phyloP scores from a whole-genome alignment of 441 rosid species.

The Populus tomentosa region DNA sequence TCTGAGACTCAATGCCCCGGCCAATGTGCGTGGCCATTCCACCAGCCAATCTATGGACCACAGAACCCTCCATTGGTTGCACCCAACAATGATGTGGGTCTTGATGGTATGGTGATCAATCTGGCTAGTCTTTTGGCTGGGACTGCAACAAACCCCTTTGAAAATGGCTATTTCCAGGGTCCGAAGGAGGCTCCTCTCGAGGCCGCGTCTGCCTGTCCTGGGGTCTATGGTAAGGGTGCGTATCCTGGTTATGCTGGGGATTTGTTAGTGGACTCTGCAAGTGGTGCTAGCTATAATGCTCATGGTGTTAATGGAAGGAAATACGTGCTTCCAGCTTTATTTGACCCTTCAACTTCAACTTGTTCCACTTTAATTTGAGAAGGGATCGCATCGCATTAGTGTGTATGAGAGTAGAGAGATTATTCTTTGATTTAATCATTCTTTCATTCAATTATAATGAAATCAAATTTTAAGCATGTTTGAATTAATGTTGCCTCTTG shows the following conservation, averaged over 20 bases:
- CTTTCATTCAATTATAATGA: not conserved
- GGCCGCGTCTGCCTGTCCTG: slow-evolving; percentile 58
- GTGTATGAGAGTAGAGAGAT: not conserved
- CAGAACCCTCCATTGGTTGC: slow-evolving; percentile 51
- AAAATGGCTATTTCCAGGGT: slow-evolving; percentile 57
- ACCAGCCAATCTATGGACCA: slow-evolving; percentile 42
- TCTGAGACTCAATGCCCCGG: no score
- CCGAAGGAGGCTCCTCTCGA: slow-evolving; percentile 54
- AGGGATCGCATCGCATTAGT: no score
- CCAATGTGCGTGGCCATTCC: no score
- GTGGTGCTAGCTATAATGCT: slow-evolving; percentile 55
- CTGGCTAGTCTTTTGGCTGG: slow-evolving; percentile 57
- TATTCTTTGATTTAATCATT: not conserved
- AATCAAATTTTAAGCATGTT: not conserved
- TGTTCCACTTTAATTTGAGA: slow-evolving; percentile 38
- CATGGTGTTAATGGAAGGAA: slow-evolving; percentile 49
- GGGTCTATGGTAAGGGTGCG: slow-evolving; percentile 1
- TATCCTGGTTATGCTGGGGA: slow-evolving; percentile 18
- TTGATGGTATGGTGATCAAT: slow-evolving; percentile 61
- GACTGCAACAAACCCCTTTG: slow-evolving; percentile 60
- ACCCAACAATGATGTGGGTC: slow-evolving; percentile 58
- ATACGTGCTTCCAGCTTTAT: slow-evolving; percentile 50
- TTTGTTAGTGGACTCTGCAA: slow-evolving; percentile 37
- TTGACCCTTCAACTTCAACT: slow-evolving; percentile 40
- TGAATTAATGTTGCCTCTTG: not conserved